Percentiles rank a stretch among this genome's conserved stretches.
Conservation (phyloP, 2,329 filamentous ascomycete genomes). For the Microdochium nivale region DNA sequence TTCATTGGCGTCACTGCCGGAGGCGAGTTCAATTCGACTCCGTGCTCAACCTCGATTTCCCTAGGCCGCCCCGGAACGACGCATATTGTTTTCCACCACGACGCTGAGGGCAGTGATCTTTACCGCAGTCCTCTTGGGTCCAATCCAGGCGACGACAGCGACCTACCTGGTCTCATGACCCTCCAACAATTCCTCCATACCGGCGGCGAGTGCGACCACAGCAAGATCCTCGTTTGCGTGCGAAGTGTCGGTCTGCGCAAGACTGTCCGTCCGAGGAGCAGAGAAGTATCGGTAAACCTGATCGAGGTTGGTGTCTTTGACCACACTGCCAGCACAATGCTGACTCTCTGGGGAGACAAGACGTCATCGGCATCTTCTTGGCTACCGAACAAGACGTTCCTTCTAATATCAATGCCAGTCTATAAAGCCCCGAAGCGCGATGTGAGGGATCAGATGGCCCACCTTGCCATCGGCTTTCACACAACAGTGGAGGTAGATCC, state of each 20-base stretch:
- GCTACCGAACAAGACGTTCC: constrained; percentile 36
- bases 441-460: constrained; percentile 2
- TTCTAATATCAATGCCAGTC: constrained; percentile 39
- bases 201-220: constrained; percentile 40
- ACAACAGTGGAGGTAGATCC: constrained; percentile 50
- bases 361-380: constrained; percentile 33
- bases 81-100: constrained; percentile 44
- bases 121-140: constrained; percentile 38
- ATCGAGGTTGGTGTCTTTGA: constrained; percentile 47
- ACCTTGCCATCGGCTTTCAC: constrained; percentile 24
- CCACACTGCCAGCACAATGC: constrained; percentile 40
- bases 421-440: constrained; percentile 6
- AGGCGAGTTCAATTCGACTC: constrained; percentile 16
- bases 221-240: constrained; percentile 47
- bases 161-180: constrained; percentile 43
- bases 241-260: constrained; percentile 46
- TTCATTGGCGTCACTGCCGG: constrained; percentile 41
- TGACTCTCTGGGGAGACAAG: constrained; percentile 48
- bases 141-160: constrained; percentile 12
- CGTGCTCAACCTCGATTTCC: constrained; percentile 42
- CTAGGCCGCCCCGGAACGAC: constrained; percentile 45
- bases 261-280: constrained; percentile 36
- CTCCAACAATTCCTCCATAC: constrained; percentile 44
- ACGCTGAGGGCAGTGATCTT: constrained; percentile 29
- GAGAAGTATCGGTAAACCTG: constrained; percentile 33